Percentiles rank a stretch among this genome's conserved stretches.
Evolutionary conservation across 129 eudicot species (phyloP).

Genomic region (Artemisia argyi): DNA sequence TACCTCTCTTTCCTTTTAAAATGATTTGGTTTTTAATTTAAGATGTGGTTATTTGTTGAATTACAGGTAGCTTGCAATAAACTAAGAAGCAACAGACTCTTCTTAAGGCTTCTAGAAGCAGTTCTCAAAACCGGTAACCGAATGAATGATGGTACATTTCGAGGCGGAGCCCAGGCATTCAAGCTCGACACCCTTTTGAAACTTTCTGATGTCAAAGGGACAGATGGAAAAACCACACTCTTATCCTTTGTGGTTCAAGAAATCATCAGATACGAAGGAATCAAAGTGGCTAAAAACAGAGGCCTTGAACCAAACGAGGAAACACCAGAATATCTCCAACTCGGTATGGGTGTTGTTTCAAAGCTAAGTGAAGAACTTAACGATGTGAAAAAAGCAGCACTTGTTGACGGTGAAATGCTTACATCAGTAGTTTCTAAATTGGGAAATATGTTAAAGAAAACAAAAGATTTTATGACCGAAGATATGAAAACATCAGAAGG

Average conservation of each 20-base stretch:
- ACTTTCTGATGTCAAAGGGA: constrained; percentile 82
- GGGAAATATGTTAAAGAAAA: constrained; percentile 43
- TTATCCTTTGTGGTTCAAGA: constrained; percentile 85
- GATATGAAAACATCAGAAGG: constrained; percentile 57
- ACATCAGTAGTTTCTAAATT: constrained; percentile 50
- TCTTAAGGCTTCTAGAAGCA: constrained; percentile 90
- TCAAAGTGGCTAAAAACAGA: constrained; percentile 57
- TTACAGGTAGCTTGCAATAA: constrained; percentile 77
- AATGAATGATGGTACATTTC: constrained; percentile 85
- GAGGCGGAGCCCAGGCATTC: constrained; percentile 92
- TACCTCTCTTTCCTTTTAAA: too few species aligned
- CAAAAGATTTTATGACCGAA: constrained; percentile 42
- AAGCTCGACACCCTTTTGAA: constrained; percentile 90
- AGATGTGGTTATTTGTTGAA: neutral
- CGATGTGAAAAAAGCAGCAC: constrained; percentile 76
- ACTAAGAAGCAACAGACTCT: constrained; percentile 75
- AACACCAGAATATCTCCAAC: constrained; percentile 49
- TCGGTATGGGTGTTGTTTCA: constrained; percentile 73
- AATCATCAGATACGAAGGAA: constrained; percentile 75
- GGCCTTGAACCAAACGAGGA: constrained; percentile 47
- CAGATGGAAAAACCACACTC: constrained; percentile 89
- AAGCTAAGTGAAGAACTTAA: constrained; percentile 58
- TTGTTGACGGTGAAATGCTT: constrained; percentile 57
- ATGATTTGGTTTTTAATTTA: too few species aligned
- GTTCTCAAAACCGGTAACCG: constrained; percentile 96